Evolutionary conservation across 768 basidiomycete species (phyloP), one percentile per base, ranked within the genome.

Genomic region (Phallus indusiatus): DNA sequence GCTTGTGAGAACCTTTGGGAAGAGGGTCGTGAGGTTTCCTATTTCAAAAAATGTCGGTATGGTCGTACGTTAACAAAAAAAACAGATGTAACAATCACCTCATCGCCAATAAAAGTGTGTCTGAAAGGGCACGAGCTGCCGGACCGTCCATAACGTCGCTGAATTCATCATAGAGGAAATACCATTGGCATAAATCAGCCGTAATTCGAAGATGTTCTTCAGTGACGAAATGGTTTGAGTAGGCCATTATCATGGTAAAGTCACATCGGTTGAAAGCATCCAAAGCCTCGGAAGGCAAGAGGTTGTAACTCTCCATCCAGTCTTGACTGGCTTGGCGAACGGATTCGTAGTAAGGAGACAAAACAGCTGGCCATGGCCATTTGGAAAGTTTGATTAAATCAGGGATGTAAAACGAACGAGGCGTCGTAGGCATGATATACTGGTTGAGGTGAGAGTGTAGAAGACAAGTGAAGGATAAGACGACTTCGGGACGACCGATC

Each of bases 101-200:
- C 22, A 59, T 28, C 8, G 56, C 56, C 28, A 33, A n/a, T 28
- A 21, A 33, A 35, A 59, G 28, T 6, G 51, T 59, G 24, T 51
- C 49, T 14, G 28, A 21, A 10, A 50, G 47, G 12, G 6, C 34
- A n/a, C 47, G 47, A 28, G 37, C 49, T 4, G 47, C n/a, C 7
- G 22, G 22, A 34, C 51, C 20, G 17, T 28, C 65, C 58, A 51
- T 62, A 9, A 62, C 56, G 52, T 74, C 73, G 35, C 69, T 65
- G 55, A 67, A 67, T 52, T 73, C 68, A 55, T 73, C 73, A 33
- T 70, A 51, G n/a, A 70, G 59, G 61, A 70, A 70, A 63, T 69
- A 66, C 8, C 67, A 37, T 59, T 69, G 67, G 64, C 72, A 72
- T 21, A 73, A 56, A 35, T 73, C 73, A 54, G 68, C 70, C 7